These are phyloP conservation scores for Pistacia atlantica DNA, from an alignment of 345 rosid genomes.

Conservation along the genomic window DNA sequence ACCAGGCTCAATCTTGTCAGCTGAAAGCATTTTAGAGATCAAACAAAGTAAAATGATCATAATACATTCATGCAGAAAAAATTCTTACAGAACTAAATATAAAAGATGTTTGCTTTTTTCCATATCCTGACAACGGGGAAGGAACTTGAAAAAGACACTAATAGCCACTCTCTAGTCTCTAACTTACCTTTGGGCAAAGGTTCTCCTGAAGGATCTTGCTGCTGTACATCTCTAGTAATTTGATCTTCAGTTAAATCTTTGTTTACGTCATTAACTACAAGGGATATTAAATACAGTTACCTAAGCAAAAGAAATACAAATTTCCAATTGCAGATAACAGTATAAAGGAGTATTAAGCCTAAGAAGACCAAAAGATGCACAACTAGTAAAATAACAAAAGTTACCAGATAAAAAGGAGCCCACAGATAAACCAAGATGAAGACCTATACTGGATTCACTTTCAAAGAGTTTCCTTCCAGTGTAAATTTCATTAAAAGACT, in stretches of 20 bases:
- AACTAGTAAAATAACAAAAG: background rate
- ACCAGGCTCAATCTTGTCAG: constrained; percentile 34
- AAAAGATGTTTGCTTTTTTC: background rate
- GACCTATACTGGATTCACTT: constrained; percentile 38
- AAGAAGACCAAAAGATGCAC: constrained; percentile 8
- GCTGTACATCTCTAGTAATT: constrained; percentile 24
- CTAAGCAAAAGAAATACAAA: too few species aligned
- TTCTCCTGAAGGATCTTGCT: constrained; percentile 30
- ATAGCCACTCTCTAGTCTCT: constrained; percentile 9
- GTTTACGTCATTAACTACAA: constrained; percentile 34
- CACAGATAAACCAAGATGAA: constrained; percentile 51
- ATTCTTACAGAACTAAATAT: background rate
- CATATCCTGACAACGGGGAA: constrained; percentile 9
- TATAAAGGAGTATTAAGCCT: background rate
- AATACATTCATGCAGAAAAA: constrained; percentile 15
- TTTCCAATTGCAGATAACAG: background rate
- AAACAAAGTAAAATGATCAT: constrained; percentile 14
- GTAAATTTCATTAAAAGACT: constrained; percentile 24
- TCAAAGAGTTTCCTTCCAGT: constrained; percentile 23
- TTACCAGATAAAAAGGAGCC: constrained; percentile 38
- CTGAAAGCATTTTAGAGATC: constrained; percentile 40
- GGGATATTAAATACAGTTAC: background rate
- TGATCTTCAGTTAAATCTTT: constrained; percentile 37
- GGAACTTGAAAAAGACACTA: constrained; percentile 23
- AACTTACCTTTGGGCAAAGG: constrained; percentile 38